Percentiles rank a stretch among this genome's conserved stretches.
Conservation (phyloP, 1,284 basidiomycete species). For the Fomes fomentarius region DNA sequence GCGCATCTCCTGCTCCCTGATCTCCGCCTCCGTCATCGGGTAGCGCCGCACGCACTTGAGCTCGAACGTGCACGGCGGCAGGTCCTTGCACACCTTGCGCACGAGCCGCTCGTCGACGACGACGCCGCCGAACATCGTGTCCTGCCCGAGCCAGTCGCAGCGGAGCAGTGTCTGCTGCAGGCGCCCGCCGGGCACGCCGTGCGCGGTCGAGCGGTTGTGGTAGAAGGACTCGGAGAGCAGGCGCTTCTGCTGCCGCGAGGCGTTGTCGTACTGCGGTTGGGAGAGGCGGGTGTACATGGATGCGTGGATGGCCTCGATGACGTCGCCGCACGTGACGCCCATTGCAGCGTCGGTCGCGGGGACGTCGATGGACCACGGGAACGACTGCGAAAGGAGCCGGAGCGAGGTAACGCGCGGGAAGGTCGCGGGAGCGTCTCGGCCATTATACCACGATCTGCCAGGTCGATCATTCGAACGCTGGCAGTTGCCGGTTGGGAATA, state of each 20-base stretch:
- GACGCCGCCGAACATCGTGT: slow-evolving; percentile 66
- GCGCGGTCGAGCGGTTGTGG: slow-evolving; percentile 63
- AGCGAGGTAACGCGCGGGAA: slow-evolving; percentile 64
- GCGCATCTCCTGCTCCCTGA: slow-evolving; percentile 40
- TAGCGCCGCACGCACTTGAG: slow-evolving; percentile 53
- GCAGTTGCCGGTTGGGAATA: slow-evolving; percentile 62
- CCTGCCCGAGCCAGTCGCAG: slow-evolving; percentile 62
- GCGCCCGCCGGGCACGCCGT: slow-evolving; percentile 66
- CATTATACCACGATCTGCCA: slow-evolving; percentile 67
- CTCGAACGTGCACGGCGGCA: slow-evolving; percentile 62
- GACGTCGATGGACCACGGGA: slow-evolving; percentile 65
- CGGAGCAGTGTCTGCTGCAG: slow-evolving; percentile 62
- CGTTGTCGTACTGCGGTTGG: slow-evolving; percentile 52
- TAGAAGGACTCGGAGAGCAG: slow-evolving; percentile 55
- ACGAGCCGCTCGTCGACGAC: slow-evolving; percentile 47
- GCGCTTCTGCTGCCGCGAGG: slow-evolving; percentile 39
- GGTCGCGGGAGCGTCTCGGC: slow-evolving; percentile 73
- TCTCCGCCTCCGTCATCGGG: slow-evolving; percentile 53
- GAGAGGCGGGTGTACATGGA: slow-evolving; percentile 54
- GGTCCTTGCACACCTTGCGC: slow-evolving; percentile 45
- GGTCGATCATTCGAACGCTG: slow-evolving; percentile 60
- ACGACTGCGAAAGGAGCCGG: slow-evolving; percentile 50
- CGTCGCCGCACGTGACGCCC: slow-evolving; percentile 76
- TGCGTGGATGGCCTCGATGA: slow-evolving; percentile 59
- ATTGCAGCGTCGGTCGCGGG: slow-evolving; percentile 48